Base-by-base conservation (phyloP, 1,139 yeast species). In the Protomyces inouyei region DNA sequence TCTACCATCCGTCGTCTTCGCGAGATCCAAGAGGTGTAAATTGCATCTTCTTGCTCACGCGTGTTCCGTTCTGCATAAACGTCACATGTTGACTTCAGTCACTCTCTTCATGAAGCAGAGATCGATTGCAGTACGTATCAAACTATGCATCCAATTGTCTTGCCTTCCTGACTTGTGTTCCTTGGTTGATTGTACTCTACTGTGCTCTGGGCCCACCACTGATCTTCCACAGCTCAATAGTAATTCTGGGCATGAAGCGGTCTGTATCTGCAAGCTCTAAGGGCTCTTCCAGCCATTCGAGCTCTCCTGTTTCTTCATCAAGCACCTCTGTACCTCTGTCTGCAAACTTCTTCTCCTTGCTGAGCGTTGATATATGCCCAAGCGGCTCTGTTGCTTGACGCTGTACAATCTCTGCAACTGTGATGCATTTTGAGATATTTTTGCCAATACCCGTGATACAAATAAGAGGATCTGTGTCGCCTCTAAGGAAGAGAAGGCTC, bases 1-100 rank as follows among this genome's bases (percentile, higher is more conserved):
- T 92, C 98, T 73, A 93, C 98, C 82, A 93, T 95, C 85, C 93
- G 98, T 86, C 96, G 99, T 88, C 89, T 95, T 84, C 91, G 99
- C 87, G 99, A 95, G 80, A 82, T 95, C 85, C 97, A 96, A 83
- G 98, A 95, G 84, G 98, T 96, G 79, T 95, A 91, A 85, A 71
- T 38, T 28, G 35, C 53, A 16, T 28, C 35, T 23, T 28, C 16
- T 3, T 28, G 32, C 32, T 28, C 32, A 4, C 32, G 32, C 23
- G 28, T 21, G 3, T 25, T 25, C 25, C 23, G 16, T 36, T 28
- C 23, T 21, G 38, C 38, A 52, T 36, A 25, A n/a, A 6, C 48
- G 10, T n/a, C 25, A 21, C 16, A 12, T 3, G 16, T 37, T 5
- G 43, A 12, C 16, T 9, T 9, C 4, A n/a, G 43, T 37, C 43